Base-by-base conservation (phyloP, 345 rosid genomes). In the Eucalyptus virginea region DNA sequence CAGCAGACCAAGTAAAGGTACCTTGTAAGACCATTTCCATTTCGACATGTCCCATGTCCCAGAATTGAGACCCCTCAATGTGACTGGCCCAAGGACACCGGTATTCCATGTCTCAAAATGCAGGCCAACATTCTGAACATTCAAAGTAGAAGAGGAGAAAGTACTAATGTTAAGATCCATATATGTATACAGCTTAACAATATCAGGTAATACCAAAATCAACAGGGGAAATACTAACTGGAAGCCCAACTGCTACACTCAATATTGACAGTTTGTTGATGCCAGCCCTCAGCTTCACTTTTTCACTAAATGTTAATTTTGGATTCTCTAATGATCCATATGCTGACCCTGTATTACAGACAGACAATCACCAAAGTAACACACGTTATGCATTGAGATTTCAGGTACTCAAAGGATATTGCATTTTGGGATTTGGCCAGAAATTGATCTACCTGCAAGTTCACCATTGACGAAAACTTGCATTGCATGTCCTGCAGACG, bases 21-120 rank as follows among this genome's bases (percentile, higher is more conserved):
- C 99, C 99, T 96, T 96, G 93, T 98, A 96, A 42, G 97, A 91
- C 99, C 99, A 97, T 90, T 95, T 96, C 95, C 96, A 96, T 93
- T 95, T 93, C 3, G 99, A 94, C 93, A 98, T 89, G 92, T 98
- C 99, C 93, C 95, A 92, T 80, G 96, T 90, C 89, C 98, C 99
- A 2, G 94, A 95, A 86, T 94, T 93, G 47, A 97, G 93, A 90
- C 98, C 98, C 86, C 91, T 93, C 83, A 96, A 88, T 56, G 97
- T 94, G n/a, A 97, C 96, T 4, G 98, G 98, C 21, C 99, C 99
- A 60, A 97, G 94, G 90, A 97, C 91, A 18, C 99, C 99, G 83
- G 93, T 90, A 89, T 97, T 96, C 98, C 96, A 95, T 89, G 91
- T 92, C 92, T 98, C 99, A 81, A 91, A 98, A 89, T 95, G 98